These are phyloP conservation scores for Sclerotinia trifoliorum DNA, from an alignment of 2,329 filamentous ascomycete genomes.

Conservation along the genomic window DNA sequence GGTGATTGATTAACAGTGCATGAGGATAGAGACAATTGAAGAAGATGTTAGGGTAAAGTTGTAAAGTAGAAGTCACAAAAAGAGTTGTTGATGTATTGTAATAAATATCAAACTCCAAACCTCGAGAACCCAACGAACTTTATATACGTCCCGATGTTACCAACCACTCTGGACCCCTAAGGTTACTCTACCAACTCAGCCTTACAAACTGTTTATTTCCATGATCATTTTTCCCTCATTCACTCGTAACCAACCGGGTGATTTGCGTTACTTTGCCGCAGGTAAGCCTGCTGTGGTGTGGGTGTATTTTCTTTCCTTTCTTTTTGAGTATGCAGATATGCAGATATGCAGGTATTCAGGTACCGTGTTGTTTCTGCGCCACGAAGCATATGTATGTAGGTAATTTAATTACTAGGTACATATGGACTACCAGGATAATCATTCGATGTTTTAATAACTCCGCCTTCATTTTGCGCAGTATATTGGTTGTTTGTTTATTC, in stretches of 20 bases:
- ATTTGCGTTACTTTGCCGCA: neutral
- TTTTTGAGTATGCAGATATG: neutral
- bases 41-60: neutral
- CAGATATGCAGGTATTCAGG: no score
- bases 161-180: no score
- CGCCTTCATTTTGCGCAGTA: neutral
- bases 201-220: neutral
- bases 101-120: neutral
- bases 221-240: neutral
- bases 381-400: neutral
- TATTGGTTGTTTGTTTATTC: neutral
- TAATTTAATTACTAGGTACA: neutral
- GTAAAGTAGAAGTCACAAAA: neutral
- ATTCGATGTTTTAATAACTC: neutral
- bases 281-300: neutral
- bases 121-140: neutral
- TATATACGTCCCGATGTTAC: neutral
- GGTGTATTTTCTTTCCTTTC: neutral
- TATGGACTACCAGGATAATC: no score
- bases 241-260: neutral
- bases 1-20: no score
- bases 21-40: neutral
- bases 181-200: neutral
- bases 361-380: constrained; percentile 1
- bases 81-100: neutral